These are phyloP conservation scores for Heteromeles arbutifolia DNA, from an alignment of 306 rosid species.

Conservation along the genomic window DNA sequence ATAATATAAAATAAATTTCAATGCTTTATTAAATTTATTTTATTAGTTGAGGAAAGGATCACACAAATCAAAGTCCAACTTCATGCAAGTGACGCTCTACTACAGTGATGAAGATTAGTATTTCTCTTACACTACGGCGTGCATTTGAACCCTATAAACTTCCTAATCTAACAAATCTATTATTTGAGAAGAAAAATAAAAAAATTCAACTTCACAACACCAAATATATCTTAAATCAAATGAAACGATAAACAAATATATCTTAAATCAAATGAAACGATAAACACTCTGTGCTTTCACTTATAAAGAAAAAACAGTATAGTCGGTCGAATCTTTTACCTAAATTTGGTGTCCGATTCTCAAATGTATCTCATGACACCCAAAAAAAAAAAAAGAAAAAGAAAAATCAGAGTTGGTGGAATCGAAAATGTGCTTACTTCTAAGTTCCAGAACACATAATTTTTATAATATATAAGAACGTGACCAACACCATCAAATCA, in stretches of 20 bases:
- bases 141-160: too few species aligned
- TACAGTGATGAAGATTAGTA: too few species aligned
- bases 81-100: too few species aligned
- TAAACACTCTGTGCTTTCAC: neutral
- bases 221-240: neutral
- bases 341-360: slow-evolving; percentile 1
- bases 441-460: neutral
- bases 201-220: too few species aligned
- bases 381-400: neutral
- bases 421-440: slow-evolving; percentile 10
- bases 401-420: neutral
- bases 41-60: neutral
- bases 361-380: neutral
- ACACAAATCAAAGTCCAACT: neutral
- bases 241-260: too few species aligned
- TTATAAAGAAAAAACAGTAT: neutral
- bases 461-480: neutral
- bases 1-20: too few species aligned
- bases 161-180: too few species aligned
- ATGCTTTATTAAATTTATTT: too few species aligned
- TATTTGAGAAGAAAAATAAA: too few species aligned
- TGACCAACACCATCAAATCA: slow-evolving; percentile 12
- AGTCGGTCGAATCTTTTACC: neutral
- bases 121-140: too few species aligned
- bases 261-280: neutral